Evolutionary conservation across 768 basidiomycete species (phyloP).

Genomic region (Boletus fagicola): DNA sequence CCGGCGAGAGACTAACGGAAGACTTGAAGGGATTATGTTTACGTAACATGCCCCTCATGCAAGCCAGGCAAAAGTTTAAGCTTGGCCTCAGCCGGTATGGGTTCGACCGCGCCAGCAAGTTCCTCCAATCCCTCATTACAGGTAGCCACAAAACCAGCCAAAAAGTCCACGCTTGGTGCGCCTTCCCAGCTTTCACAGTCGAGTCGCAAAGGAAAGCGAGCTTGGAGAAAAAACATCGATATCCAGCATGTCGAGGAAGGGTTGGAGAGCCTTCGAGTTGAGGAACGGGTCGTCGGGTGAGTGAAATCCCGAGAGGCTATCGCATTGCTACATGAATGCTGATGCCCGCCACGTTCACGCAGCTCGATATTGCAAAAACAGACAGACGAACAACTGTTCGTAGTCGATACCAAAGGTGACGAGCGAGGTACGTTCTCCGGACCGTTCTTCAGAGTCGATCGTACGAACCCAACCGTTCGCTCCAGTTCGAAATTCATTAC

Average conservation of each 20-base stretch:
- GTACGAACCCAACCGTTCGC: too few species aligned
- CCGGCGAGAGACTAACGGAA: too few species aligned
- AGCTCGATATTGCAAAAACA: conserved; percentile 67
- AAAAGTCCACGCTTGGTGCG: conserved; percentile 22
- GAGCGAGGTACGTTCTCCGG: conserved; percentile 48
- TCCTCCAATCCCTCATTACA: conserved; percentile 5
- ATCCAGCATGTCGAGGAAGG: conserved; percentile 74
- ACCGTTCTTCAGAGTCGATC: background rate
- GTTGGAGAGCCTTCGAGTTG: conserved; percentile 72
- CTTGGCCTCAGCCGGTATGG: conserved; percentile 7
- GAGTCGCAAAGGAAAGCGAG: conserved; percentile 85
- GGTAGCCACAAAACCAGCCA: conserved; percentile 5
- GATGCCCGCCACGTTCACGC: background rate
- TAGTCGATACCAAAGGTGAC: conserved; percentile 78
- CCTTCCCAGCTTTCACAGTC: conserved; percentile 48
- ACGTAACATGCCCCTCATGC: background rate
- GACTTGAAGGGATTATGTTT: background rate
- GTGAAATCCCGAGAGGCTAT: conserved; percentile 13
- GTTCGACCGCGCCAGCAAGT: background rate
- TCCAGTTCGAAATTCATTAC: conserved; percentile 58
- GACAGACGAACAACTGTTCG: conserved; percentile 72
- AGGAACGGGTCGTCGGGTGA: conserved; percentile 80
- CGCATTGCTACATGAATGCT: background rate
- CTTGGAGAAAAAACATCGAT: conserved; percentile 94
- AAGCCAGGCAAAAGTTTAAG: background rate